phyloP scores from a whole-genome alignment of 2,329 filamentous ascomycete genomes.

The Exophiala sideris region DNA sequence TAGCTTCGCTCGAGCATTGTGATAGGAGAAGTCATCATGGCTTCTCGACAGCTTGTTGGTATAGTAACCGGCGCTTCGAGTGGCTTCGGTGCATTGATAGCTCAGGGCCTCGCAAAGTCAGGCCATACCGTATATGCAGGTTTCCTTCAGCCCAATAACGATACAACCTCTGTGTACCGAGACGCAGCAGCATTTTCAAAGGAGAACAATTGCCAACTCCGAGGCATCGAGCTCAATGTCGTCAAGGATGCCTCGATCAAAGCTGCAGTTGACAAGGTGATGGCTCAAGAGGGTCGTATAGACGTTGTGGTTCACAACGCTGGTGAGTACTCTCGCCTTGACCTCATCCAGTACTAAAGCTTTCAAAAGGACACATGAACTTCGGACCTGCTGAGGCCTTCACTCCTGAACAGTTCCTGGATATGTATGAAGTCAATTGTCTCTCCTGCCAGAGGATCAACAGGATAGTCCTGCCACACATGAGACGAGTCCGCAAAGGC shows the following conservation, averaged over 20 bases:
- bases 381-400: constrained; percentile 24
- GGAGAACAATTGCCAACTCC: constrained; percentile 8
- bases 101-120: constrained; percentile 6
- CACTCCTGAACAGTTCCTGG: constrained; percentile 16
- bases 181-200: neutral
- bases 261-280: constrained; percentile 14
- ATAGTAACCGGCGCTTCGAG: constrained; percentile 11
- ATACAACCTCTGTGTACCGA: neutral
- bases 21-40: neutral
- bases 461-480: constrained; percentile 15
- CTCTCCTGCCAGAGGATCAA: constrained; percentile 16
- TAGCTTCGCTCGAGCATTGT: no score
- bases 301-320: constrained; percentile 26
- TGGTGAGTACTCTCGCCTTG: constrained; percentile 1
- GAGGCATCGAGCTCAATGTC: constrained; percentile 17
- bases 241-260: constrained; percentile 14
- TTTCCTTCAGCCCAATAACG: constrained; percentile 3
- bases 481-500: constrained; percentile 11
- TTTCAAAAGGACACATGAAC: constrained; percentile 12
- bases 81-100: constrained; percentile 17
- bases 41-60: neutral
- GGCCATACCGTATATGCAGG: constrained; percentile 25
- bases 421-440: constrained; percentile 20
- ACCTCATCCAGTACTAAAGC: neutral
- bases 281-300: constrained; percentile 18